Percentiles rank a stretch among this genome's conserved stretches.
phyloP scores from a whole-genome alignment of 2,329 filamentous ascomycete genomes.

The Seiridium unicorne region DNA sequence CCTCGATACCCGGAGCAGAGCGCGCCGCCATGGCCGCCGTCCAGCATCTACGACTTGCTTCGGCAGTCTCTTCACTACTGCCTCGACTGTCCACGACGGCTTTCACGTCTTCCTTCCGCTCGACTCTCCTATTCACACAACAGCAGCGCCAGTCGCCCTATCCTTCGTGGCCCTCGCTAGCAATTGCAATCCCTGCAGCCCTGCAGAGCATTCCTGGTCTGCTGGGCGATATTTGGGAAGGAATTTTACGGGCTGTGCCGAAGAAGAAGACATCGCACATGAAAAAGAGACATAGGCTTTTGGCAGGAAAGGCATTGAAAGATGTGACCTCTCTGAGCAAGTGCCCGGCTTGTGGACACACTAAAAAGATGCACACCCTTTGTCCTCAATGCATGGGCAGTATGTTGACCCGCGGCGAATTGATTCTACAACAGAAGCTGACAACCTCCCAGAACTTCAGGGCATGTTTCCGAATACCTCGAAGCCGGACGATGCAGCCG shows the following conservation, averaged over 20 bases:
- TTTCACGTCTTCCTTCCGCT: conserved; percentile 39
- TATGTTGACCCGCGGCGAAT: conserved; percentile 42
- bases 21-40: conserved; percentile 41
- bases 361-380: conserved; percentile 84
- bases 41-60: conserved; percentile 36
- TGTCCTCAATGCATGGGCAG: conserved; percentile 85
- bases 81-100: conserved; percentile 49
- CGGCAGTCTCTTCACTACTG: conserved; percentile 48
- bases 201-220: conserved; percentile 65
- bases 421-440: conserved; percentile 14
- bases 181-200: conserved; percentile 57
- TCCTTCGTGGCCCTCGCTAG: conserved; percentile 51
- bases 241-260: conserved; percentile 84
- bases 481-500: conserved; percentile 5
- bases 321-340: conserved; percentile 85
- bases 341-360: conserved; percentile 83
- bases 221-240: conserved; percentile 88
- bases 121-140: conserved; percentile 41
- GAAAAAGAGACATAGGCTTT: conserved; percentile 88
- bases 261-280: conserved; percentile 99
- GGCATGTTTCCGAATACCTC: conserved; percentile 39
- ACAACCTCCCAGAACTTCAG: conserved; percentile 38
- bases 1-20: no score
- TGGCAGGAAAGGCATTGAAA: conserved; percentile 93
- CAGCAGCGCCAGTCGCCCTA: conserved; percentile 31